phyloP scores from a whole-genome alignment of 345 rosid genomes.

The Populus davidiana region DNA sequence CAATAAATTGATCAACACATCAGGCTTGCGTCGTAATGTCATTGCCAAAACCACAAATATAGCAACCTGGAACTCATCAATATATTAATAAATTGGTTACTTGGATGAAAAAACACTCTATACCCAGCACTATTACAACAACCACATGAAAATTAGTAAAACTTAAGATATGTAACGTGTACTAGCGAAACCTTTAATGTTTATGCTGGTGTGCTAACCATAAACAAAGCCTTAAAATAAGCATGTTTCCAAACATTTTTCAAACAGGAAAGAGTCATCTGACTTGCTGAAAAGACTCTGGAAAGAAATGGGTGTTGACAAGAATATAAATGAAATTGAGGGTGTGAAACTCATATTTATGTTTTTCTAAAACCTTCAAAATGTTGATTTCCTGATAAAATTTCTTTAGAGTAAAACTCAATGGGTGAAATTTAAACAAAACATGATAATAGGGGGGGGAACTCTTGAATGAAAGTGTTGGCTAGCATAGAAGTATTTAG shows the following conservation, averaged over 20 bases:
- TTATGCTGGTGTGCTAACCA: background rate
- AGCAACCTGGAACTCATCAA: background rate
- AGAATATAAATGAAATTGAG: background rate
- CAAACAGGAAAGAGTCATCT: background rate
- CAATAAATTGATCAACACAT: slow-evolving; percentile 11
- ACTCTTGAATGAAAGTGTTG: background rate
- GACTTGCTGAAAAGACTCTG: no score
- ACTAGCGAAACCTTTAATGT: background rate
- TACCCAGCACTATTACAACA: background rate
- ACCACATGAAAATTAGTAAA: background rate
- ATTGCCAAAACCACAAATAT: slow-evolving; percentile 16
- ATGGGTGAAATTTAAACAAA: background rate
- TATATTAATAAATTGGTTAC: background rate
- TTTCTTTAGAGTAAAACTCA: background rate
- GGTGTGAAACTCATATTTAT: no score
- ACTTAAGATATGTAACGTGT: background rate
- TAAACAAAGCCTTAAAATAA: background rate
- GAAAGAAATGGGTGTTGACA: no score
- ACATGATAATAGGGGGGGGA: background rate
- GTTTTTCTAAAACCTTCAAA: background rate
- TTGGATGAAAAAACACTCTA: background rate
- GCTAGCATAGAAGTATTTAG: background rate
- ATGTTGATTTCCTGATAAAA: background rate
- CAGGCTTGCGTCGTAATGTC: slow-evolving; percentile 7
- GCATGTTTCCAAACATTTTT: background rate